phyloP scores from a whole-genome alignment of 768 basidiomycete species.

The Strobilomyces echinocephalus region DNA sequence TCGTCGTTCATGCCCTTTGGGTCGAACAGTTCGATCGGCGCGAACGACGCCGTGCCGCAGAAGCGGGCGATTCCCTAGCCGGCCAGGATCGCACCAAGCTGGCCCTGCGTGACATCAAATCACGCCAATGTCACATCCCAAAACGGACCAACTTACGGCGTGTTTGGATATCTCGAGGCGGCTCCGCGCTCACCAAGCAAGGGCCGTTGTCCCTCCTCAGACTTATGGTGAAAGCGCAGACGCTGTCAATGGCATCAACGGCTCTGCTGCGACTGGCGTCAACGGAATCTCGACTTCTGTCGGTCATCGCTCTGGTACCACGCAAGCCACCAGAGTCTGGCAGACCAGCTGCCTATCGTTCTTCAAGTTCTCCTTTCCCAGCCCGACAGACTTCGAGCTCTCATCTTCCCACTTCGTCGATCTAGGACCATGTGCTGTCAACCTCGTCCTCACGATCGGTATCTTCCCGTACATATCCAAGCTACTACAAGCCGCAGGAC shows the following conservation, averaged over 20 bases:
- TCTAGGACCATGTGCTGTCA: conserved; percentile 97
- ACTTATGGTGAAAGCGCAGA: conserved; percentile 32
- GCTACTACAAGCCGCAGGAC: conserved; percentile 89
- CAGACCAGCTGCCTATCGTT: conserved; percentile 97
- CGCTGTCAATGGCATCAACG: conserved; percentile 15
- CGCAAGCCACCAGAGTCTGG: conserved; percentile 91
- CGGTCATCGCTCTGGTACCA: conserved; percentile 43
- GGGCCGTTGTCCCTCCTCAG: conserved; percentile 65
- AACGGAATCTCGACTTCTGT: conserved; percentile 5
- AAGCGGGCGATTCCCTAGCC: conserved; percentile 86
- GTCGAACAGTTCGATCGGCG: conserved; percentile 76
- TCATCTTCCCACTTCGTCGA: conserved; percentile 98
- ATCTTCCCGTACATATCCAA: conserved; percentile 99
- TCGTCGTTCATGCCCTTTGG: conserved; percentile 95
- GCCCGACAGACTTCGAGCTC: conserved; percentile 89
- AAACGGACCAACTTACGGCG: conserved; percentile 94
- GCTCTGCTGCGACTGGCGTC: conserved; percentile 15
- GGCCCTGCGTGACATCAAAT: background rate
- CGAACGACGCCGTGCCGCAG: conserved; percentile 77
- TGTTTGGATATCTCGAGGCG: conserved; percentile 98
- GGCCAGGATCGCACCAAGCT: conserved; percentile 54
- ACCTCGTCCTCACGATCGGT: conserved; percentile 91
- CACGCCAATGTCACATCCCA: too few species aligned
- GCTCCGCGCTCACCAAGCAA: conserved; percentile 72
- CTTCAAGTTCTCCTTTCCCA: conserved; percentile 96